Evolutionary conservation across 495 filamentous ascomycete genomes (phyloP).

Genomic region (Penicillium herquei): DNA sequence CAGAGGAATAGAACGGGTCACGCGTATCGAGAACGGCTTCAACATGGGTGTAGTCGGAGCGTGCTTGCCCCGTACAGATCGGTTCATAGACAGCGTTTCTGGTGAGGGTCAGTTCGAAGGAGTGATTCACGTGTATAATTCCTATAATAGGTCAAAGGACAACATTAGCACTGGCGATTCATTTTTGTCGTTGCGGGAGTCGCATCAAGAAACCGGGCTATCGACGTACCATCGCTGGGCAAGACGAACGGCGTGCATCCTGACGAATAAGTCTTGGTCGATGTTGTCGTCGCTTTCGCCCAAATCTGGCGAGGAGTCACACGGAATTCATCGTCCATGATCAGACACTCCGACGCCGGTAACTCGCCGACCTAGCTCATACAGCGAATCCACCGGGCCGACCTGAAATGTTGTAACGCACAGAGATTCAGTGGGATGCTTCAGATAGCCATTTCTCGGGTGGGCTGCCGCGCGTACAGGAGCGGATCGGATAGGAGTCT

Average conservation of each 20-base stretch:
- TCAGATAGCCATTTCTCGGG: conserved; percentile 20
- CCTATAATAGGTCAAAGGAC: conserved; percentile 30
- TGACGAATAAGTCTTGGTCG: conserved; percentile 33
- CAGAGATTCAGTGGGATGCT: not conserved
- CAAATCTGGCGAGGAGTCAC: conserved; percentile 52
- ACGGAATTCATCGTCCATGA: conserved; percentile 39
- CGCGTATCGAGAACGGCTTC: conserved; percentile 56
- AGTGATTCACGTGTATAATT: conserved; percentile 55
- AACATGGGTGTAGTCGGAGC: conserved; percentile 27
- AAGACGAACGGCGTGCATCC: conserved; percentile 64
- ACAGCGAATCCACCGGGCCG: conserved; percentile 14
- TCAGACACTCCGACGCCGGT: conserved; percentile 24
- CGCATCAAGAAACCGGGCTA: not conserved
- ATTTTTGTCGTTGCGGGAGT: too few species aligned
- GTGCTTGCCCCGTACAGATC: conserved; percentile 48
- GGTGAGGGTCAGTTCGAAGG: conserved; percentile 58
- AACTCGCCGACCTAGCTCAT: conserved; percentile 24
- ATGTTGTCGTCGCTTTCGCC: conserved; percentile 47
- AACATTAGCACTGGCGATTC: not conserved
- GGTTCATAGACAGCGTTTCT: conserved; percentile 63
- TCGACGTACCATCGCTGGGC: conserved; percentile 47
- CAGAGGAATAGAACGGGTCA: conserved; percentile 91
- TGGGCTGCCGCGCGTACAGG: not conserved
- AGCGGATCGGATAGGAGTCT: not conserved
- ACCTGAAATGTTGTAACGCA: conserved; percentile 1